phyloP scores from a whole-genome alignment of 352 stramenopile genomes.

The Phytophthora ohioensis region DNA sequence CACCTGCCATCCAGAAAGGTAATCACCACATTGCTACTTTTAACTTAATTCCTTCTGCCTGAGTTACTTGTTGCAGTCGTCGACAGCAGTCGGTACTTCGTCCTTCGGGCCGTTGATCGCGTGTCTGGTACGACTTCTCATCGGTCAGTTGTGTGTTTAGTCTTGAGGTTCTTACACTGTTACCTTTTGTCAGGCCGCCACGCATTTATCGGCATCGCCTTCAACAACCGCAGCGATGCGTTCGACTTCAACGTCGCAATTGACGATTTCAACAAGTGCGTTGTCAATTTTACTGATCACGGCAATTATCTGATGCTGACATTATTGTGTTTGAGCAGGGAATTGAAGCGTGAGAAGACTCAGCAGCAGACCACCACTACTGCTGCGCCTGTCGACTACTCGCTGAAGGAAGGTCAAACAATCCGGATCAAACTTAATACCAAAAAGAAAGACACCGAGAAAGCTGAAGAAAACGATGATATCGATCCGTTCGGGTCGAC shows the following conservation, averaged over 20 bases:
- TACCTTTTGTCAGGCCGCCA: constrained; percentile 62
- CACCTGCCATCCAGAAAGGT: constrained; percentile 75
- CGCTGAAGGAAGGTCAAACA: constrained; percentile 93
- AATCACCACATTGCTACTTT: not conserved
- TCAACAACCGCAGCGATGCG: constrained; percentile 94
- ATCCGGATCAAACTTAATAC: constrained; percentile 91
- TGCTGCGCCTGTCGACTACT: constrained; percentile 85
- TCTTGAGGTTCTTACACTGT: not conserved
- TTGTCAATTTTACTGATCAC: constrained; percentile 7
- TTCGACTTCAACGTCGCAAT: constrained; percentile 96
- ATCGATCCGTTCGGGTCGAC: constrained; percentile 32
- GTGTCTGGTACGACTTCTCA: constrained; percentile 53
- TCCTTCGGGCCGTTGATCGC: constrained; percentile 91
- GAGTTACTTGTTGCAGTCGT: constrained; percentile 54
- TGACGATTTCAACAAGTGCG: constrained; percentile 87
- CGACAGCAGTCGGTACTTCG: constrained; percentile 95
- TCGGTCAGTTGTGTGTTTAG: not conserved
- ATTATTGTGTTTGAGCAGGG: constrained; percentile 36
- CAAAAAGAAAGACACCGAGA: constrained; percentile 57
- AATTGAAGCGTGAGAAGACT: constrained; percentile 67
- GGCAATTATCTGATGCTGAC: constrained; percentile 8
- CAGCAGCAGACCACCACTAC: constrained; percentile 46
- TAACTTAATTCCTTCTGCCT: constrained; percentile 3
- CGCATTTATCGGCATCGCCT: constrained; percentile 94
- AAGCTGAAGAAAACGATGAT: constrained; percentile 46